Evolutionary conservation across 495 filamentous ascomycete genomes (phyloP).

Genomic region (Cercophora sp.): DNA sequence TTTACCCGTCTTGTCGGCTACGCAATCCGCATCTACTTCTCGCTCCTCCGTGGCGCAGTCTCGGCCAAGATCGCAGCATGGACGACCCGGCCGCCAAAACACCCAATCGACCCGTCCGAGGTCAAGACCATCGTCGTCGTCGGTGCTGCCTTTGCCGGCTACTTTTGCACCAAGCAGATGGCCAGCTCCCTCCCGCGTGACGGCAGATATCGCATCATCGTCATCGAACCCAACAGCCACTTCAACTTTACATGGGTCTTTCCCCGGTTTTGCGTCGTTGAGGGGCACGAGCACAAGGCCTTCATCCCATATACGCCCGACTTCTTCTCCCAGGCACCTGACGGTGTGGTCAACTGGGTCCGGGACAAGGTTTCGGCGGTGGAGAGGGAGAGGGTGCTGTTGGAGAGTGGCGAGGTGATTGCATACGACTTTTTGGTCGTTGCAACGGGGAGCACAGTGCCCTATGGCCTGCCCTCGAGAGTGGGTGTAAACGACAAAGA

Average conservation of each 20-base stretch:
- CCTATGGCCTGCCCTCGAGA: slow-evolving; percentile 49
- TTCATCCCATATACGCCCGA: slow-evolving; percentile 46
- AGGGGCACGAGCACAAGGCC: slow-evolving; percentile 41
- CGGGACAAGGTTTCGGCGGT: slow-evolving; percentile 30
- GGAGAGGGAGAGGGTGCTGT: slow-evolving; percentile 19
- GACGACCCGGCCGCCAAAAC: background rate
- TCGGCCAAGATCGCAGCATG: slow-evolving; percentile 5
- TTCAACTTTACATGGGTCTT: slow-evolving; percentile 57
- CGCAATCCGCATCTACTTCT: slow-evolving; percentile 8
- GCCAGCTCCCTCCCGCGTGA: slow-evolving; percentile 43
- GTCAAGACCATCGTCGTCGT: slow-evolving; percentile 48
- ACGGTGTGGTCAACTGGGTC: slow-evolving; percentile 32
- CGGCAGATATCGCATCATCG: slow-evolving; percentile 44
- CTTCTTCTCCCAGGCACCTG: slow-evolving; percentile 21
- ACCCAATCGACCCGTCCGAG: background rate
- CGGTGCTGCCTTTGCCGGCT: slow-evolving; percentile 54
- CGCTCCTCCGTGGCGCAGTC: slow-evolving; percentile 6
- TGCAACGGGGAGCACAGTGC: slow-evolving; percentile 46
- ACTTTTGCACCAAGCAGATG: slow-evolving; percentile 42
- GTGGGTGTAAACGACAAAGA: slow-evolving; percentile 40
- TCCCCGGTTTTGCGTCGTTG: slow-evolving; percentile 44
- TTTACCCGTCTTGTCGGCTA: slow-evolving; percentile 17
- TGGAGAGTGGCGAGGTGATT: slow-evolving; percentile 31
- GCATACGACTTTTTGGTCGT: slow-evolving; percentile 56
- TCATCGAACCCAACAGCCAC: slow-evolving; percentile 56